phyloP scores from a whole-genome alignment of 2,329 filamentous ascomycete species.

The Neonectria faginata region DNA sequence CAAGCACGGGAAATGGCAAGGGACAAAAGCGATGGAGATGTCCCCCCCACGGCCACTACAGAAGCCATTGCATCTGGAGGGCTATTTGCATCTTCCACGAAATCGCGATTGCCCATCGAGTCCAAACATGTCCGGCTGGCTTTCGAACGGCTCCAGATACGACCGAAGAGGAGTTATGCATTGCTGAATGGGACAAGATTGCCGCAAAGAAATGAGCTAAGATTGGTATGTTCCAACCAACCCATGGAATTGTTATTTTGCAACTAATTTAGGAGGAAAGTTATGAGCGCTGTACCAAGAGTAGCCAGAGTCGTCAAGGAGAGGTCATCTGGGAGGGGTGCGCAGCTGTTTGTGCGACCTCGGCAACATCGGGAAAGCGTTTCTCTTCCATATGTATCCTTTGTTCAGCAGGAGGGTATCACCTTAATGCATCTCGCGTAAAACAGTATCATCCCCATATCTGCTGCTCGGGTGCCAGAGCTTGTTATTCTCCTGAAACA shows the following conservation, averaged over 20 bases:
- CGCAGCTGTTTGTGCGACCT: no score
- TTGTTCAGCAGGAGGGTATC: no score
- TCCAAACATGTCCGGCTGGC: background rate
- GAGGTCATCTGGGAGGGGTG: background rate
- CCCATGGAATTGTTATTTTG: background rate
- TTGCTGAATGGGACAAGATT: background rate
- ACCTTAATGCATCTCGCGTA: no score
- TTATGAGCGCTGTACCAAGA: background rate
- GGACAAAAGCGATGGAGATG: background rate
- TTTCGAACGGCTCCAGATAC: background rate
- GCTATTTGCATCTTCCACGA: background rate
- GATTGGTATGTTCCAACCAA: background rate
- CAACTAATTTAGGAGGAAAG: background rate
- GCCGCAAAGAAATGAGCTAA: background rate
- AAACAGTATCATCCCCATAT: no score
- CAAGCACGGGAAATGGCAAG: constrained; percentile 64
- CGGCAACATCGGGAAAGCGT: no score
- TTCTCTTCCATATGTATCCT: no score
- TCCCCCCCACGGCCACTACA: background rate
- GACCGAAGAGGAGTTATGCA: background rate
- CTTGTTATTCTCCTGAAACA: no score
- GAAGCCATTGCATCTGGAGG: background rate
- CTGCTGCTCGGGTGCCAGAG: no score
- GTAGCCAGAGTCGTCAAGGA: background rate
- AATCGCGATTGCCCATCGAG: background rate